phyloP scores from a whole-genome alignment of 495 filamentous ascomycete genomes.

The Jackrogersella multiformis region DNA sequence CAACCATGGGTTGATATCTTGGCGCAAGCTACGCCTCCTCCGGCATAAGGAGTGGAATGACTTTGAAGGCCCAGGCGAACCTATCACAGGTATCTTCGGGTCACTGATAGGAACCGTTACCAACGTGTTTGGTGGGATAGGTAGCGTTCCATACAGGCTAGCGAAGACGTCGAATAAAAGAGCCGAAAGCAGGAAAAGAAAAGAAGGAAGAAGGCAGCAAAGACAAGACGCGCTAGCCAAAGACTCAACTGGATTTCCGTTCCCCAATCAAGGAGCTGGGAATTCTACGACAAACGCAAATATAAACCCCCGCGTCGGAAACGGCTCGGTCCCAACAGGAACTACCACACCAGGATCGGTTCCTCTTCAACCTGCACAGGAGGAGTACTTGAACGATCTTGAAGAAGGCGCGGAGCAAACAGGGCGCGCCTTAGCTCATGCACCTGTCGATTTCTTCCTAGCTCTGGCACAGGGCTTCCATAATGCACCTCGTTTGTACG shows the following conservation, averaged over 20 bases:
- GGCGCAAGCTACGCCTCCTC: conserved; percentile 70
- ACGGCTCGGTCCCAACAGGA: conserved; percentile 2
- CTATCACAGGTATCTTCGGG: conserved; percentile 69
- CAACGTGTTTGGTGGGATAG: conserved; percentile 65
- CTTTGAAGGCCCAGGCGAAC: conserved; percentile 80
- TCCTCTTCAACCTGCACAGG: conserved; percentile 28
- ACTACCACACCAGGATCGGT: conserved; percentile 25
- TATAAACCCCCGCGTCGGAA: conserved; percentile 25
- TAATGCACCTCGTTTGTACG: conserved; percentile 82
- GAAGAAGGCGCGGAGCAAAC: conserved; percentile 58
- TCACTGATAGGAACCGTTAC: conserved; percentile 64
- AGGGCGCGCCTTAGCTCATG: conserved; percentile 57
- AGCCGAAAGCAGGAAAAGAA: conserved; percentile 53
- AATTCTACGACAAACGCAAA: conserved; percentile 48
- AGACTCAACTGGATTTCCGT: conserved; percentile 36
- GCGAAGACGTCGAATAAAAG: conserved; percentile 61
- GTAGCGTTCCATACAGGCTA: conserved; percentile 65
- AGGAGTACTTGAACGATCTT: conserved; percentile 54
- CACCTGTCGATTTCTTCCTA: conserved; percentile 73
- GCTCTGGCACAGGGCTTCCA: conserved; percentile 84
- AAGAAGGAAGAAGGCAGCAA: conserved; percentile 38
- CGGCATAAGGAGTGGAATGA: conserved; percentile 81
- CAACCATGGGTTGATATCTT: conserved; percentile 64
- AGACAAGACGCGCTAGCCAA: conserved; percentile 16
- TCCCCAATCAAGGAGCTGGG: conserved; percentile 34